Conservation (phyloP, 768 basidiomycete genomes). For the Porphyrellus cyaneotinctus region DNA sequence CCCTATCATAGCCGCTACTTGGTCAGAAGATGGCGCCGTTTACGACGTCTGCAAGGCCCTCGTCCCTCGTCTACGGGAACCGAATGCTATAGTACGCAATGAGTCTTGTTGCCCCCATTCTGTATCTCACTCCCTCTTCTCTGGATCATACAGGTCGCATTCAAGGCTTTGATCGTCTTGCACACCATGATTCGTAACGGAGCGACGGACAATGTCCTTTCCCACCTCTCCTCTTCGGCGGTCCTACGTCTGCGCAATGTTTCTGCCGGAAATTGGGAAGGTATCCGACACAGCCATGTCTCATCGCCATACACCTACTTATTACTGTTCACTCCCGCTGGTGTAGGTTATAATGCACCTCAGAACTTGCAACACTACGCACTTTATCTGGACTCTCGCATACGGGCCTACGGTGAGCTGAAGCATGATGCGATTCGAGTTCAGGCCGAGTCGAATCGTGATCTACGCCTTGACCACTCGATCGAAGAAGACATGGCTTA, state of each 20-base stretch:
- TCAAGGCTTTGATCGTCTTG: conserved; percentile 93
- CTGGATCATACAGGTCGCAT: conserved; percentile 65
- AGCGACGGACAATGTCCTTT: conserved; percentile 88
- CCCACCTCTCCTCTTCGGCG: conserved; percentile 77
- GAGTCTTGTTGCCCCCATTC: not conserved
- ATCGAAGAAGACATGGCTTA: conserved; percentile 55
- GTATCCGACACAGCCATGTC: conserved; percentile 37
- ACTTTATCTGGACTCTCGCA: conserved; percentile 81
- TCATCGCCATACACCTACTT: not conserved
- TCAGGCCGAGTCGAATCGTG: conserved; percentile 90
- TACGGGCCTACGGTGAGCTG: conserved; percentile 82
- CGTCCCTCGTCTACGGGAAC: conserved; percentile 79
- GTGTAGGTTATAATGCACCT: conserved; percentile 76
- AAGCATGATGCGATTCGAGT: conserved; percentile 94
- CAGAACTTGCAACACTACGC: conserved; percentile 88
- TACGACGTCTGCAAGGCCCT: conserved; percentile 92
- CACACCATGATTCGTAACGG: conserved; percentile 97
- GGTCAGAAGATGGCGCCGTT: conserved; percentile 89
- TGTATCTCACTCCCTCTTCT: not conserved
- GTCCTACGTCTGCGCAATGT: conserved; percentile 81
- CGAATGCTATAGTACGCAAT: conserved; percentile 77
- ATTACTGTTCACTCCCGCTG: not conserved
- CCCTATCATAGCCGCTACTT: conserved; percentile 94
- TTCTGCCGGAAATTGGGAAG: conserved; percentile 81
- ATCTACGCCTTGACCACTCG: conserved; percentile 60